phyloP scores from a whole-genome alignment of 805 yeast species.

The Clavispora carvajalis region DNA sequence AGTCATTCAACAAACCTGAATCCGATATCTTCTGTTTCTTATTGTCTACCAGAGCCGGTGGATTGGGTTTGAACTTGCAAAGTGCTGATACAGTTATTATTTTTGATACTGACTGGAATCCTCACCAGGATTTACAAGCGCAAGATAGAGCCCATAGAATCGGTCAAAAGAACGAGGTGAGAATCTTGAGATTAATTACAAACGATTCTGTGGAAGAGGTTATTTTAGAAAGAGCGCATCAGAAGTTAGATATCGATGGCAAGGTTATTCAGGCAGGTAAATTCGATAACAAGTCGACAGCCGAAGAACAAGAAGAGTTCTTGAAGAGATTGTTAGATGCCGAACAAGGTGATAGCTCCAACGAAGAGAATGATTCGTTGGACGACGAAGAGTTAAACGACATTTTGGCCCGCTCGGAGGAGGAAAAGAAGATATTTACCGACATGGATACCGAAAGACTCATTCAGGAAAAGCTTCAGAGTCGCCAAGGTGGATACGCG shows the following conservation, averaged over 20 bases:
- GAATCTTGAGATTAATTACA: conserved; percentile 74
- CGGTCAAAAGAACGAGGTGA: conserved; percentile 83
- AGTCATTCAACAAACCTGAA: conserved; percentile 66
- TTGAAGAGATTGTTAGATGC: conserved; percentile 68
- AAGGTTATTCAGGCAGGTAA: conserved; percentile 91
- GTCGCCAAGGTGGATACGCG: conserved; percentile 20
- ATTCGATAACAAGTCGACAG: conserved; percentile 78
- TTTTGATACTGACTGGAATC: conserved; percentile 88
- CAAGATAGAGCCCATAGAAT: conserved; percentile 89
- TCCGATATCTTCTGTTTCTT: conserved; percentile 77
- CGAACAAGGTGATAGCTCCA: conserved; percentile 51
- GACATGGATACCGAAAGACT: conserved; percentile 57
- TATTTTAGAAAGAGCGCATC: conserved; percentile 76
- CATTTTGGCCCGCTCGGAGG: conserved; percentile 63
- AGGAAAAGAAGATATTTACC: conserved; percentile 50
- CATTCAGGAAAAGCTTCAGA: conserved; percentile 14
- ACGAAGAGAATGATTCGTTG: conserved; percentile 50
- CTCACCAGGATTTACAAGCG: conserved; percentile 87
- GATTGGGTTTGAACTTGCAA: conserved; percentile 79
- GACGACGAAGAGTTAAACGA: conserved; percentile 72
- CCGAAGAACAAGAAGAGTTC: conserved; percentile 82
- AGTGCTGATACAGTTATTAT: conserved; percentile 85
- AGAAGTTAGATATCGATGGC: conserved; percentile 80
- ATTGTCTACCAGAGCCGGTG: conserved; percentile 85
- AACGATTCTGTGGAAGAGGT: conserved; percentile 82